Base-by-base conservation (phyloP, 371 early-diverging fungal species). In the Mucor plumbeus region DNA sequence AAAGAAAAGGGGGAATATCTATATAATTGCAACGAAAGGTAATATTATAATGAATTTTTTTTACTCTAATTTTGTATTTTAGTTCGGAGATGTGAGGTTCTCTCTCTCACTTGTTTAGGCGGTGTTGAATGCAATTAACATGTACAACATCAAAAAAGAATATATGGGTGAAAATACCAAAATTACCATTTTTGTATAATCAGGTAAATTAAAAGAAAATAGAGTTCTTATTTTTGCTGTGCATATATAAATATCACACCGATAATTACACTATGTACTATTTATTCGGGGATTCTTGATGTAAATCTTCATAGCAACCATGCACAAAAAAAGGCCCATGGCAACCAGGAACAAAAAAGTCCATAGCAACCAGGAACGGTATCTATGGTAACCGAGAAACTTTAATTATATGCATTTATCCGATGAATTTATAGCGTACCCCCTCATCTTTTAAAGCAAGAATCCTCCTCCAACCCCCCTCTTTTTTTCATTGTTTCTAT, bases 51-150 rank as follows among this genome's bases (percentile, higher is more conserved):
- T 26, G 26, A 26, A 26, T 26, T 26, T 26, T 26, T 26, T 26
- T 26, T 26, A 26, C 26, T 21, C 19, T 26, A 50, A 50, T 26
- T 50, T 19, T 50, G 26, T 50, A 50, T 50, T 21, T 48, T 50
- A 50, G 50, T 50, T 19, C 50, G 50, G 50, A 50, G 50, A 50
- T 50, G 50, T 50, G 50, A 10, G 44, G 4, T 38, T 38, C 43
- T 43, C 43, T 43, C 43, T 43, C 15, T 43, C 15, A 5, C 43
- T 43, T 14, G 14, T 44, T n/a, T n/a, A 44, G 44, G 44, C 44
- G 44, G 44, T 15, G 44, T 44, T 44, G 44, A 17, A 44, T 44
- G 50, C 50, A 50, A 50, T 50, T 50, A 50, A 26, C 19, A 50
- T 21, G 50, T 50, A 26, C 50, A 21, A 50, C 50, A 50, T 21